These are phyloP conservation scores for Aspergillus sp. DNA, from an alignment of 2,329 filamentous ascomycete genomes.

Conservation along the genomic window DNA sequence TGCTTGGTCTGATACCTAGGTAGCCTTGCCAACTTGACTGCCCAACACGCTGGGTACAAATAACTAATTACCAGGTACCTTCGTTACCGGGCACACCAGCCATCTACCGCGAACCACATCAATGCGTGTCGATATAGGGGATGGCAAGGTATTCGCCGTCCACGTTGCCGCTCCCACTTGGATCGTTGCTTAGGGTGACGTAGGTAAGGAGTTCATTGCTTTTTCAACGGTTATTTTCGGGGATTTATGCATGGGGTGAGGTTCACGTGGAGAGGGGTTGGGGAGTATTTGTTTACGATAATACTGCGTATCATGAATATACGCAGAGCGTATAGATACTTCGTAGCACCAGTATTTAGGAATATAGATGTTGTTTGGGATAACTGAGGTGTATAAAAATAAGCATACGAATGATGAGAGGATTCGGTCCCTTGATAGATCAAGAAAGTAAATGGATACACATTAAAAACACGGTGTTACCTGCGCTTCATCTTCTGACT, in stretches of 20 bases:
- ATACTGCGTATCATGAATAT: too few species aligned
- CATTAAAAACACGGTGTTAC: too few species aligned
- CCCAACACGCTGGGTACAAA: not conserved
- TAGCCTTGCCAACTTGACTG: not conserved
- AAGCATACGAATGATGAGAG: too few species aligned
- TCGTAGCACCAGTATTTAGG: too few species aligned
- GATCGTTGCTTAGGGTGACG: constrained; percentile 1
- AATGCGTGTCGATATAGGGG: not conserved
- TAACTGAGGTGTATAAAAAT: too few species aligned
- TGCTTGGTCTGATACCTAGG: not conserved
- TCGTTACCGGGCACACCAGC: not conserved
- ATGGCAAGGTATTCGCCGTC: not conserved
- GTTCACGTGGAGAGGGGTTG: not conserved
- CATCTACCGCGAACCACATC: not conserved
- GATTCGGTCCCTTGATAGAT: too few species aligned
- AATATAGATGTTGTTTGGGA: too few species aligned
- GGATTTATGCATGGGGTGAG: not conserved
- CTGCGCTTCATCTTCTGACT: too few species aligned
- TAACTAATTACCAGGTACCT: not conserved
- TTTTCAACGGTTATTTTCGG: not conserved
- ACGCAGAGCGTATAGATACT: too few species aligned
- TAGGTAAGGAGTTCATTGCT: not conserved
- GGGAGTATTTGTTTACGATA: not conserved
- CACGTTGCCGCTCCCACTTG: not conserved
- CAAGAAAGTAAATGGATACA: too few species aligned